A percentile compares a stretch with the other conserved stretches of the same genome.
phyloP scores from a whole-genome alignment of 495 filamentous ascomycete genomes.

The Hypoxylon subgilvum region DNA sequence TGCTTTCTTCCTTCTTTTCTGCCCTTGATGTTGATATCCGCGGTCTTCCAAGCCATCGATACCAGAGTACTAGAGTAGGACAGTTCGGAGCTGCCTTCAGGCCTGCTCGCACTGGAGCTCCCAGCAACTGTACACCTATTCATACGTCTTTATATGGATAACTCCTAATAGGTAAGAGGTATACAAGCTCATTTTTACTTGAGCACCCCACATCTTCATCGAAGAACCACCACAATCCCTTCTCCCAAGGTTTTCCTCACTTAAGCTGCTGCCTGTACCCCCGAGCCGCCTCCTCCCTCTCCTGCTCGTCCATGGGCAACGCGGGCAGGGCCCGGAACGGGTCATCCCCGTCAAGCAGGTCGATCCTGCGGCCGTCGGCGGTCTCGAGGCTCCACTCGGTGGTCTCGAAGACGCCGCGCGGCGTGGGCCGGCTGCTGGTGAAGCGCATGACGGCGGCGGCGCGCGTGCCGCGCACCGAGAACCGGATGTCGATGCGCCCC shows the following conservation, averaged over 20 bases:
- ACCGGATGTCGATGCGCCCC: slow-evolving; percentile 85
- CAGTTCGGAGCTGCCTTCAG: too few species aligned
- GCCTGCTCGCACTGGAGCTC: background rate
- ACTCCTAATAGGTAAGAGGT: background rate
- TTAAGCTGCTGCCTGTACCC: slow-evolving; percentile 54
- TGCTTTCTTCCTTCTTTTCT: background rate
- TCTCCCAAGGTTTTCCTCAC: too few species aligned
- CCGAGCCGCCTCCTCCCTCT: slow-evolving; percentile 44
- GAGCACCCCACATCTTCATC: too few species aligned
- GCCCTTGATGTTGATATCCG: too few species aligned
- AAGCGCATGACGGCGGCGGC: slow-evolving; percentile 78
- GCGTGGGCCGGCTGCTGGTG: slow-evolving; percentile 71
- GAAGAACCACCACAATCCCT: too few species aligned
- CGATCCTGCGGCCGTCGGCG: slow-evolving; percentile 67
- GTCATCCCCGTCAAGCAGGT: slow-evolving; percentile 70
- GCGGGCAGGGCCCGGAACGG: slow-evolving; percentile 59
- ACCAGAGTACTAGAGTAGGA: background rate
- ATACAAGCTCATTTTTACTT: too few species aligned
- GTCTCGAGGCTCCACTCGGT: slow-evolving; percentile 77
- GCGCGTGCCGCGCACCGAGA: slow-evolving; percentile 84
- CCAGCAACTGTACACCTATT: background rate
- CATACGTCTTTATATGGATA: background rate
- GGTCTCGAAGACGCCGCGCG: slow-evolving; percentile 76
- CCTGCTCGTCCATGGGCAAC: slow-evolving; percentile 44
- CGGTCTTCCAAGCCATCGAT: background rate